A percentile compares a stretch with the other conserved stretches of the same genome.
Conservation (phyloP, 495 filamentous ascomycete species). For the Penicillium riverlandense region DNA sequence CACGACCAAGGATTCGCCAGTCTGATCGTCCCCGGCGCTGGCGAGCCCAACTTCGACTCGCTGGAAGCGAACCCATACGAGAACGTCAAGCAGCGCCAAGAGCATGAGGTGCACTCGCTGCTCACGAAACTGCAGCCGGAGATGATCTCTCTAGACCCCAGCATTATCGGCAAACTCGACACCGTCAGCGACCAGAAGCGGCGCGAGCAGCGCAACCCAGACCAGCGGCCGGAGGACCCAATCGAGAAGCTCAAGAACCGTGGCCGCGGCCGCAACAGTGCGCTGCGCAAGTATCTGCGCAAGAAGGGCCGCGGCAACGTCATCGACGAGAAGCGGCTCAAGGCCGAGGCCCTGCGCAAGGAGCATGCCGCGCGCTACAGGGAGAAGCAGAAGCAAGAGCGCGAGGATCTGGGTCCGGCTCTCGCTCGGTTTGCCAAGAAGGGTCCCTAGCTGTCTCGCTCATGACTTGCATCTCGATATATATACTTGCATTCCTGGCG, state of each 20-base stretch:
- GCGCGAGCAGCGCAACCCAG: conserved; percentile 66
- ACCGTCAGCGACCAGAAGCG: conserved; percentile 64
- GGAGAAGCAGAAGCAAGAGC: conserved; percentile 53
- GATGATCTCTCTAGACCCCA: conserved; percentile 92
- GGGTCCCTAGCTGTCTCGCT: conserved; percentile 20
- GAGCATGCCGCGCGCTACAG: conserved; percentile 54
- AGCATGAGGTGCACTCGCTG: conserved; percentile 80
- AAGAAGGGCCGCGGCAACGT: conserved; percentile 89
- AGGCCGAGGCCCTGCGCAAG: conserved; percentile 60
- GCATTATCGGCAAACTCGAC: conserved; percentile 82
- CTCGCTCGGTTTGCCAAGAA: conserved; percentile 62
- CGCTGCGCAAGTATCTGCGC: conserved; percentile 74
- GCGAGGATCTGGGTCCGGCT: conserved; percentile 62
- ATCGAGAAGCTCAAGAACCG: conserved; percentile 66
- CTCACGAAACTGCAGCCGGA: conserved; percentile 93
- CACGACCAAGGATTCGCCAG: conserved; percentile 84
- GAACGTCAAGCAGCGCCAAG: conserved; percentile 84
- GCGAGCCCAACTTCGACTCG: conserved; percentile 94
- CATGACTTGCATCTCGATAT: conserved; percentile 7
- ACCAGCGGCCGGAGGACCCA: conserved; percentile 61
- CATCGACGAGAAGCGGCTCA: conserved; percentile 77
- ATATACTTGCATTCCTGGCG: conserved; percentile 24
- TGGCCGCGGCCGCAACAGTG: conserved; percentile 86
- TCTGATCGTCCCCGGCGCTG: conserved; percentile 84
- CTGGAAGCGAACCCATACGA: conserved; percentile 96